Percentiles rank a stretch among this genome's conserved stretches.
Conservation (phyloP, 306 rosid species). For the Geum urbanum region DNA sequence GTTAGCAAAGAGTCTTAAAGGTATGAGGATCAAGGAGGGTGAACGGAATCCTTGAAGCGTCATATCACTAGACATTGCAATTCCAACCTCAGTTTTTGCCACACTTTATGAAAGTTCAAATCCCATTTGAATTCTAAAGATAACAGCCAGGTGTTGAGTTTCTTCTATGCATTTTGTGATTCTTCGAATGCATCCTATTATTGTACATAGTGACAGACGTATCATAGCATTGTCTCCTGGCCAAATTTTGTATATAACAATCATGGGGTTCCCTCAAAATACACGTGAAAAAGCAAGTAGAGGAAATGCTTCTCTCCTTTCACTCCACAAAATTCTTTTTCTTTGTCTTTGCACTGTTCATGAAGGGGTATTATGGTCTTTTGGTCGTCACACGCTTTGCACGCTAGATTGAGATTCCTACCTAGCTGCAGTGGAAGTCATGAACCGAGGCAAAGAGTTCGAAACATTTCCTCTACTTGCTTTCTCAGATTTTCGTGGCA, state of each 20-base stretch:
- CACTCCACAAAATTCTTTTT: too few species aligned
- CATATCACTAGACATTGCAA: conserved; percentile 26
- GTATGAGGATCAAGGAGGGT: conserved; percentile 82
- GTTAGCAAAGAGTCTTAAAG: conserved; percentile 95
- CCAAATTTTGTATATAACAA: conserved; percentile 7
- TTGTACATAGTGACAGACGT: conserved; percentile 77
- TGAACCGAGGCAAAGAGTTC: conserved; percentile 77
- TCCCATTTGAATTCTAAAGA: conserved; percentile 37
- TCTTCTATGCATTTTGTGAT: conserved; percentile 39
- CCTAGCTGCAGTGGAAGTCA: conserved; percentile 66
- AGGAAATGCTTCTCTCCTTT: too few species aligned
- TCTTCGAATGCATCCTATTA: conserved; percentile 60
- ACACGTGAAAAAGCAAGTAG: too few species aligned
- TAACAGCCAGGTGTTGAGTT: conserved; percentile 27
- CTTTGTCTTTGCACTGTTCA: too few species aligned
- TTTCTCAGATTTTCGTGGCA: conserved; percentile 42
- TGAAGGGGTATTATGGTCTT: too few species aligned
- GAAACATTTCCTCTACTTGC: conserved; percentile 28
- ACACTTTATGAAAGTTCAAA: conserved; percentile 28
- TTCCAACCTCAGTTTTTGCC: conserved; percentile 27
- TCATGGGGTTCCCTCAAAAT: too few species aligned
- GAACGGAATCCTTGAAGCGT: conserved; percentile 53
- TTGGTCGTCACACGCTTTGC: too few species aligned
- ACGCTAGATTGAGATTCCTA: too few species aligned
- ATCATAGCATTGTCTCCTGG: conserved; percentile 33